Conservation (phyloP, 2,329 filamentous ascomycete species). For the Aspergillus sp. region DNA sequence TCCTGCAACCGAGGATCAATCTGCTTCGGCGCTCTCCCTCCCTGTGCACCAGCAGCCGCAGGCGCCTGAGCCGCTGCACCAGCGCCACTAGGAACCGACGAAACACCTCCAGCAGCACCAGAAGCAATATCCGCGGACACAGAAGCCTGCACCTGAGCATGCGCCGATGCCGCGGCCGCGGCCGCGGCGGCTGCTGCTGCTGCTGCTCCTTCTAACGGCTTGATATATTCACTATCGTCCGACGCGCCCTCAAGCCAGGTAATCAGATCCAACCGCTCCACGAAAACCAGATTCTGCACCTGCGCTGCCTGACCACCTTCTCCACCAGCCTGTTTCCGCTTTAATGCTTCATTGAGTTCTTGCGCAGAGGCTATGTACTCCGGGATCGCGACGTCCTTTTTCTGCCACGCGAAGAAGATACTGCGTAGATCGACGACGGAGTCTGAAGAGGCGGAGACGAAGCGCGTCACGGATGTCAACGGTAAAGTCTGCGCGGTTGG, state of each 20-base stretch:
- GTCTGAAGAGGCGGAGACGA: conserved; percentile 64
- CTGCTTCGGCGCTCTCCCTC: conserved; percentile 53
- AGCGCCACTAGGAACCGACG: conserved; percentile 36
- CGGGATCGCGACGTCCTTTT: conserved; percentile 80
- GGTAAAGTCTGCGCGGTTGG: conserved; percentile 57
- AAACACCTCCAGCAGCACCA: conserved; percentile 41
- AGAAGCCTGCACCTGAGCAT: conserved; percentile 20
- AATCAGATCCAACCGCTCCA: conserved; percentile 83
- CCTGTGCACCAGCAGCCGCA: conserved; percentile 19
- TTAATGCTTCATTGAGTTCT: conserved; percentile 70
- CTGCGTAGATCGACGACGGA: conserved; percentile 77
- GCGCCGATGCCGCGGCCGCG: conserved; percentile 29
- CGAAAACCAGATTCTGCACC: conserved; percentile 84
- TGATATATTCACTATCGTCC: conserved; percentile 89
- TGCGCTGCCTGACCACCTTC: conserved; percentile 43
- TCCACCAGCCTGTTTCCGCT: conserved; percentile 27
- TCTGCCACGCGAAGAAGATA: conserved; percentile 93
- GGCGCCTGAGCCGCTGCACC: conserved; percentile 24
- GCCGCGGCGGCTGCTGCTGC: conserved; percentile 35
- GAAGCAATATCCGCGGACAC: conserved; percentile 45
- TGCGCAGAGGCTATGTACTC: conserved; percentile 85
- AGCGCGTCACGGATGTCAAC: conserved; percentile 72
- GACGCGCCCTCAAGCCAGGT: conserved; percentile 88
- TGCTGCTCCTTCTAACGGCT: conserved; percentile 63
- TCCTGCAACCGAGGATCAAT: conserved; percentile 76